A percentile compares a stretch with the other conserved stretches of the same genome.
Evolutionary conservation across 1,284 basidiomycete genomes (phyloP).

Genomic region (Stygiomarasmius scandens): DNA sequence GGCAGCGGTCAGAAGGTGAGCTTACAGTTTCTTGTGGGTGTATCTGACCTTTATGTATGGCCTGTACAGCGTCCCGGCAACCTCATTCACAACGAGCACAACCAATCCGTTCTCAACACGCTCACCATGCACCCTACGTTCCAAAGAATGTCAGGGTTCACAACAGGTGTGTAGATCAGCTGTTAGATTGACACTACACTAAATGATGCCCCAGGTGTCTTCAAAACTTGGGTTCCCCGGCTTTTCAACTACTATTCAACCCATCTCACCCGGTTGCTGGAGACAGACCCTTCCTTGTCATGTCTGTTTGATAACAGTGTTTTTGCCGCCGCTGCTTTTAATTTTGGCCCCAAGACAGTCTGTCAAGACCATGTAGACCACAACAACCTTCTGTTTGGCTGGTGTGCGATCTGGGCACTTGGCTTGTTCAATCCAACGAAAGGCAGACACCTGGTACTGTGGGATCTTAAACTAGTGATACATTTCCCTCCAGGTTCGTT

Average conservation of each 20-base stretch:
- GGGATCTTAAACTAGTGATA: constrained; percentile 14
- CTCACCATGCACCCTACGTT: not conserved
- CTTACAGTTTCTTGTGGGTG: not conserved
- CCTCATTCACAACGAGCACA: not conserved
- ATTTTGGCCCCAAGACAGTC: constrained; percentile 4
- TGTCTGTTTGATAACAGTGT: constrained; percentile 6
- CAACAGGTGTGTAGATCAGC: not conserved
- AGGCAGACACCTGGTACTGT: constrained; percentile 15
- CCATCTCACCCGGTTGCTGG: not conserved
- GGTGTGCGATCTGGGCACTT: constrained; percentile 12
- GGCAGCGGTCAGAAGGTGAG: constrained; percentile 10
- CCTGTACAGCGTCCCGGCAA: not conserved
- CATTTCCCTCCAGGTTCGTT: constrained; percentile 14
- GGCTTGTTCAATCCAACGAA: constrained; percentile 10
- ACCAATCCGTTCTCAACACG: not conserved
- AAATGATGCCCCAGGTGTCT: not conserved
- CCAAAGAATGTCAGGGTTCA: constrained; percentile 5
- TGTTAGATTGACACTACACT: not conserved
- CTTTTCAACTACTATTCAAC: not conserved
- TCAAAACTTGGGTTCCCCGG: not conserved
- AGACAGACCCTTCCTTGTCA: not conserved
- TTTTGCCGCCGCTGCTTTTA: constrained; percentile 12
- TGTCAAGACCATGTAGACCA: constrained; percentile 5
- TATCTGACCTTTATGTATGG: not conserved
- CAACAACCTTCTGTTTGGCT: constrained; percentile 11